Conservation (phyloP, 1,284 basidiomycete genomes). For the Tilletia horrida region DNA sequence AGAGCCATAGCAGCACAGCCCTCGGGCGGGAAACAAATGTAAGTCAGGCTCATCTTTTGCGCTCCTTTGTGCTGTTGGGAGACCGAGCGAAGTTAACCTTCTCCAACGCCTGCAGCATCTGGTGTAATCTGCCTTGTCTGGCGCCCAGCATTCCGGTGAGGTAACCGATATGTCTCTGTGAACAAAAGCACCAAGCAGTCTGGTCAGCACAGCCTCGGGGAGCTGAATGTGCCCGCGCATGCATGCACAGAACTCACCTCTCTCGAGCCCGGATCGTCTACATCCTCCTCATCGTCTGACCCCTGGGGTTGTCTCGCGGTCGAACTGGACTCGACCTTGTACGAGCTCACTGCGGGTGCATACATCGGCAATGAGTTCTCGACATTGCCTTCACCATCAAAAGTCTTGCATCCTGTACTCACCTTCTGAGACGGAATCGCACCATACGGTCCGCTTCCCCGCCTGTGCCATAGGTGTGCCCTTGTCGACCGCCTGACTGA, state of each 20-base stretch:
- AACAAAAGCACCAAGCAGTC: not conserved
- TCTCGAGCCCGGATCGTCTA: not conserved
- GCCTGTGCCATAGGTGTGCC: not conserved
- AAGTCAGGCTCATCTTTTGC: not conserved
- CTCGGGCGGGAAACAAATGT: not conserved
- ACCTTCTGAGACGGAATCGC: conserved; percentile 40
- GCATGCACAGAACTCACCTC: not conserved
- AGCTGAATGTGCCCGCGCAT: not conserved
- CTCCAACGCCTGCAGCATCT: conserved; percentile 7
- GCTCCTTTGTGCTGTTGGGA: conserved; percentile 5
- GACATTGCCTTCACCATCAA: no score
- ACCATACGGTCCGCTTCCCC: conserved; percentile 52
- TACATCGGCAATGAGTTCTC: not conserved
- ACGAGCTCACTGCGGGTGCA: not conserved
- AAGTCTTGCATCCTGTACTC: conserved; percentile 17
- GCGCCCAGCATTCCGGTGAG: conserved; percentile 4
- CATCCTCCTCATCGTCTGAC: not conserved
- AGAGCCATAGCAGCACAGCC: not conserved
- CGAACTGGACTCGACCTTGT: not conserved
- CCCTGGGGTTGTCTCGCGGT: not conserved
- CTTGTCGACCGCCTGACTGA: not conserved
- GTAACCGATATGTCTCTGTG: conserved; percentile 8
- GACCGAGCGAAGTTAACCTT: conserved; percentile 17
- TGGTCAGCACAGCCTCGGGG: not conserved
- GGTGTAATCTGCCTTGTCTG: not conserved